Evolutionary conservation across 202 grass and related monocot species (phyloP), one percentile per base, ranked within the genome.

Genomic region (Musa balbisiana): DNA sequence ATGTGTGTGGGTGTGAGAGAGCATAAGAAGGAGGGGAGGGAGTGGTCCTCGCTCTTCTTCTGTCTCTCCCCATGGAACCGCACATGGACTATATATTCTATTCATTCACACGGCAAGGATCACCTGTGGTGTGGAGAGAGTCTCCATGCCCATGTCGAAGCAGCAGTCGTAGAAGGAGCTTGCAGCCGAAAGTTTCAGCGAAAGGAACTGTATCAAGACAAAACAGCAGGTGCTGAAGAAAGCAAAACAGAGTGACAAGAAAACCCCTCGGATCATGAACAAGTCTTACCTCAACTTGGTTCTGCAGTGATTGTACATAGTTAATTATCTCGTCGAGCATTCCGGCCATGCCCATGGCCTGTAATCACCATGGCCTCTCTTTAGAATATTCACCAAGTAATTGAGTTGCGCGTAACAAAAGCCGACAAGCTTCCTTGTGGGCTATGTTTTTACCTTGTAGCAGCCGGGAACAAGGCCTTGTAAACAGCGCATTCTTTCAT

Each of bases 91-190:
- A 43, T 67, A 33, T 21, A 17, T n/a, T n/a, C n/a, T n/a, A n/a
- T n/a, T n/a, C n/a, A 20, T 20, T n/a, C 14, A 62, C 20, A 20
- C 58, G 9, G 17, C 33, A 49, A 67, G 26, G 26, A 49, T 79
- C 78, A 80, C 78, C 78, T 73, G 69, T 53, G 49, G 56, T 73
- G 55, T 33, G 64, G 69, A 23, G 9, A 64, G 3, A 3, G 49
- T 21, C 26, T 80, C 69, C 21, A 64, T 43, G 33, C 33, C 33
- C 33, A 43, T 53, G 49, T 80, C 67, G 17, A n/a, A 51, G 33
- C 8, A 21, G 49, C 10, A 10, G 67, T 51, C 67, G n/a, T 70
- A 52, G 2, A 52, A 19, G 49, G 67, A 51, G 67, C 67, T 21
- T 11, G 67, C 67, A 52, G 67, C 67, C 20, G 67, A 52, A 70